Base-by-base conservation (phyloP, 164 flowering plant genomes). In the Tetrastigma voinierianum region DNA sequence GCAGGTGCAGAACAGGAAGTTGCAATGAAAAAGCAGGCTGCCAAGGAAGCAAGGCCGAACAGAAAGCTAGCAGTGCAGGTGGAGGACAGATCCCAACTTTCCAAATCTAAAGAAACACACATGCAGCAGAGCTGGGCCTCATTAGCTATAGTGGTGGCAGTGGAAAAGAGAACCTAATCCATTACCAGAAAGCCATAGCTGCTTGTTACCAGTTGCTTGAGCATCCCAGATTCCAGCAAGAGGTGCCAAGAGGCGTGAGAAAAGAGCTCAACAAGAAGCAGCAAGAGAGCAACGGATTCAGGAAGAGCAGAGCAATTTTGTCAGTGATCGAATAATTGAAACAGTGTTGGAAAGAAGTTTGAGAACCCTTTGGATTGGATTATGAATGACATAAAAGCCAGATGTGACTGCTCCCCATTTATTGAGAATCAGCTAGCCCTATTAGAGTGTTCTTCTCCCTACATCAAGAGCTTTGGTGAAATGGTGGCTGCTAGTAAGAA, bases 21-120 rank as follows among this genome's bases (percentile, higher is more conserved):
- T 62, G 87, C 74, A 51, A 23, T 92, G 79, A 90, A 87, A 61
- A 89, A 88, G 76, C 89, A 86, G 11, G 97, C 97, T 56, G 97
- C 97, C 18, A 90, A 78, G 99, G 99, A 46, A 92, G 98, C 88
- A 95, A 95, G 76, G 97, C 97, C 44, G 98, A 95, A 67, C 98
- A 92, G 78, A 95, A 92, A 71, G 86, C 90, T 16, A 92, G 89
- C 92, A 80, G n/a, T 92, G 78, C 91, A 86, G 65, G 98, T 92
- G 53, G 98, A 95, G 66, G 96, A 95, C 64, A 91, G 68, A 84
- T n/a, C 91, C 46, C 70, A 56, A 52, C 89, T 90, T 24, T n/a
- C n/a, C 1, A 66, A 89, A 76, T 91, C 92, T n/a, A 89, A 87
- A 72, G 90, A 83, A 71, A 85, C 75, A 59, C n/a, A n/a, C 98